Conservation (phyloP, 495 filamentous ascomycete species). For the Venustampulla echinocandica region DNA sequence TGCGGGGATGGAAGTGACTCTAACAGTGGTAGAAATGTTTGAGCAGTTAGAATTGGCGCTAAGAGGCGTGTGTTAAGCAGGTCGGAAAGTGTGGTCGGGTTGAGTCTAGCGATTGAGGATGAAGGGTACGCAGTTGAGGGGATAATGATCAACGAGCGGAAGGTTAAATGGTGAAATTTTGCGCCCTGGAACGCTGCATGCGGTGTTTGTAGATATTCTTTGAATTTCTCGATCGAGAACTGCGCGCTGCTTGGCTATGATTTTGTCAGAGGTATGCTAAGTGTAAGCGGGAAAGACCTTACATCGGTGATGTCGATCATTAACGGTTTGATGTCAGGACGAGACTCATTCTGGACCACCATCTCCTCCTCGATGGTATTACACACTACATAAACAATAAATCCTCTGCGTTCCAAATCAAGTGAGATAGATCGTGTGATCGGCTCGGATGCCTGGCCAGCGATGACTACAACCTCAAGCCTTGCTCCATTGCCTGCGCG, state of each 20-base stretch:
- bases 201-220: conserved; percentile 57
- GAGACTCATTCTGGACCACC: conserved; percentile 60
- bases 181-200: conserved; percentile 63
- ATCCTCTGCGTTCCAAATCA: conserved; percentile 85
- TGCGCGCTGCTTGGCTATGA: conserved; percentile 38
- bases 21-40: conserved; percentile 78
- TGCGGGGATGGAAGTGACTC: conserved; percentile 34
- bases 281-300: conserved; percentile 10
- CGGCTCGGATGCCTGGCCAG: conserved; percentile 72
- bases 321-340: conserved; percentile 72
- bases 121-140: conserved; percentile 62
- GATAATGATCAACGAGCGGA: conserved; percentile 72
- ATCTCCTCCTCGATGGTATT: conserved; percentile 74
- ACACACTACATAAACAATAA: conserved; percentile 85
- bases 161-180: conserved; percentile 60
- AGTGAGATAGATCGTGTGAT: conserved; percentile 70
- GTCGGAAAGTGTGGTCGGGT: conserved; percentile 75
- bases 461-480: conserved; percentile 82
- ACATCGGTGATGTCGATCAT: conserved; percentile 76
- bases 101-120: conserved; percentile 72
- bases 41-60: conserved; percentile 77
- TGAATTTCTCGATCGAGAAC: conserved; percentile 57
- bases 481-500: conserved; percentile 75
- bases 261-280: conserved; percentile 17
- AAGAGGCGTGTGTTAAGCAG: conserved; percentile 86